A percentile compares a stretch with the other conserved stretches of the same genome.
Conservation (phyloP, 225 moss, liverwort and hornwort species). For the Ulota crispa region DNA sequence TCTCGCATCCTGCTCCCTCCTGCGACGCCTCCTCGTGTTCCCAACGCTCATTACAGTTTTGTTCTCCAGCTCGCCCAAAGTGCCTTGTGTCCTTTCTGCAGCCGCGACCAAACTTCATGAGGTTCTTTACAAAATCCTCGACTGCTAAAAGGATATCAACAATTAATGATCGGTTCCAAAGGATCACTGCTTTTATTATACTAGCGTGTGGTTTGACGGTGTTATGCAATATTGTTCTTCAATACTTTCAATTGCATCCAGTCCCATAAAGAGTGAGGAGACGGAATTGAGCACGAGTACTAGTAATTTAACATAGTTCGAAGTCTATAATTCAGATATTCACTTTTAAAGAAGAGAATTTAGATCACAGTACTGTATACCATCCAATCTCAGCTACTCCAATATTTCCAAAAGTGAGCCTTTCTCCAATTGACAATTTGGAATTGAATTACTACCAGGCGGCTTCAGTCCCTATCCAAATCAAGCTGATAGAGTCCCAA, state of each 20-base stretch:
- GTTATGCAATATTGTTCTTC: background rate
- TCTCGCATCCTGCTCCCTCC: slow-evolving; percentile 59
- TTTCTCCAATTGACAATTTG: background rate
- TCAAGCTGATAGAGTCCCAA: slow-evolving; percentile 3
- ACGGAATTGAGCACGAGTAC: background rate
- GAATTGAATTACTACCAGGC: background rate
- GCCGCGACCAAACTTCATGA: background rate
- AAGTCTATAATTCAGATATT: background rate
- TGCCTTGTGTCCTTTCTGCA: slow-evolving; percentile 30
- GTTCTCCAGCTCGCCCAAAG: slow-evolving; percentile 37
- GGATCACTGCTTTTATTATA: background rate
- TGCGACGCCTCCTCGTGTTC: slow-evolving; percentile 30
- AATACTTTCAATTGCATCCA: background rate
- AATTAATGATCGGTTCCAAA: background rate
- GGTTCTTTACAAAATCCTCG: background rate
- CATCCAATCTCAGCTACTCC: slow-evolving; percentile 17
- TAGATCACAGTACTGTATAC: background rate
- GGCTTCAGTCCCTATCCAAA: background rate
- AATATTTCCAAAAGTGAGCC: background rate
- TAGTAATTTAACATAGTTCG: background rate
- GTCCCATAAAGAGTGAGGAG: background rate
- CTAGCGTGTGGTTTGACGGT: background rate
- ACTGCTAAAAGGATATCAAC: slow-evolving; percentile 8
- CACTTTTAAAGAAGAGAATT: background rate
- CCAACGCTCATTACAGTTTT: slow-evolving; percentile 46